These are phyloP conservation scores for Plantago major DNA, from an alignment of 257 asterid genomes.

Conservation along the genomic window DNA sequence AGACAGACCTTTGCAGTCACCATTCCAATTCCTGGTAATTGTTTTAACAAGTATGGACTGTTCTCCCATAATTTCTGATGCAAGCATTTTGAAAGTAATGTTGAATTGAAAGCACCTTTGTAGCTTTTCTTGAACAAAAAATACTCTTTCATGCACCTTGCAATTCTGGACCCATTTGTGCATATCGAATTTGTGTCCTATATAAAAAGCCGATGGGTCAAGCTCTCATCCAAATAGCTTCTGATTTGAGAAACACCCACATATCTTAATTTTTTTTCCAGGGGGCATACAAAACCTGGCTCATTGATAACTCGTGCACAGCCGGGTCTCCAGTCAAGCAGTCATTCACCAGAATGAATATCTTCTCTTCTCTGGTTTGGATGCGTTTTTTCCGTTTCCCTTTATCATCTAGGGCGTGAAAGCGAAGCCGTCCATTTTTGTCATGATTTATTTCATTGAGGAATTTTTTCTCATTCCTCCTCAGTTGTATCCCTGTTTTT, in stretches of 20 bases:
- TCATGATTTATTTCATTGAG: constrained; percentile 82
- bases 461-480: constrained; percentile 90
- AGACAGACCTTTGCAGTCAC: constrained; percentile 93
- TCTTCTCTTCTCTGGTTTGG: constrained; percentile 92
- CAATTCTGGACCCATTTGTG: constrained; percentile 87
- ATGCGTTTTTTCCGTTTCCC: constrained; percentile 85
- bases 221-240: constrained; percentile 12
- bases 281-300: constrained; percentile 55
- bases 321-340: constrained; percentile 92
- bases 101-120: constrained; percentile 71
- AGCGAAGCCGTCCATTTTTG: constrained; percentile 87
- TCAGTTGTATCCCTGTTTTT: constrained; percentile 89
- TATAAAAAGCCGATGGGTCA: constrained; percentile 20
- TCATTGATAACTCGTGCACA: constrained; percentile 85
- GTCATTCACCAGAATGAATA: constrained; percentile 85
- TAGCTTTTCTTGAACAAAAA: constrained; percentile 70
- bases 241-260: no score
- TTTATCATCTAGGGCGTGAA: constrained; percentile 78
- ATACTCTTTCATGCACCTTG: constrained; percentile 96
- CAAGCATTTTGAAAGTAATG: constrained; percentile 71
- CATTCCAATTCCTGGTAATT: constrained; percentile 95
- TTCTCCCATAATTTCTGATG: constrained; percentile 91
- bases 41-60: constrained; percentile 93
- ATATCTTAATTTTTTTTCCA: constrained; percentile 13
- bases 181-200: constrained; percentile 82